Evolutionary conservation across 148 eudicot species (phyloP), one percentile per base, ranked within the genome.

Genomic region (Heliosperma pusillum): DNA sequence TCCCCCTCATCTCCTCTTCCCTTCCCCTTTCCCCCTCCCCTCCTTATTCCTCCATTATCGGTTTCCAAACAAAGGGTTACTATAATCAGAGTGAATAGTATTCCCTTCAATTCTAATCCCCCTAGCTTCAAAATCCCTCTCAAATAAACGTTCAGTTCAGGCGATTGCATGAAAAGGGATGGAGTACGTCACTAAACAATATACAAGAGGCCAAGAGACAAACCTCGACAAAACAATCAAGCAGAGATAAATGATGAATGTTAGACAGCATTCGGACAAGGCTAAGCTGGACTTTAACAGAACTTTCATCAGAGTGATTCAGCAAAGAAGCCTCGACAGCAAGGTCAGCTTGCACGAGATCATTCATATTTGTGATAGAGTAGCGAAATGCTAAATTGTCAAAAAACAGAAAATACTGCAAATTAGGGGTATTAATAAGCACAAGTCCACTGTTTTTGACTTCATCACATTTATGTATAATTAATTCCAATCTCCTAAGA

Each of bases 361-460:
- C 56, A 69, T 53, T 7, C 33, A 70, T 17, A 30, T 71, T 60
- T 64, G 29, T 33, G 20, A 78, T 3, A n/a, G 44, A 29, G 65
- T 78, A 82, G 3, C n/a, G n/a, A 7, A 3, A 3, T 5, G 60
- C 45, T 10, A 25, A 45, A 29, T 47, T n/a, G 68, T 57, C 27
- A 9, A 1, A 8, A n/a, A 30, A 66, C 0, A 1, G 4, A 3
- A 78, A 44, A 73, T 64, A 55, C 63, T 29, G 21, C 55, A 82
- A 74, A 73, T 50, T 56, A 63, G 83, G 83, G 61, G 79, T 80
- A 53, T 80, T 50, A 27, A 80, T 64, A 42, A 11, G 68, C 73
- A 80, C 64, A 72, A 73, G 22, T 7, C 30, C 20, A 4, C 9
- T 50, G 45, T 19, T 2, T 5, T 50, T 12, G 2, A 1, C 7